Conservation (phyloP, 1,284 basidiomycete genomes). For the Sanghuangporus weigelae region DNA sequence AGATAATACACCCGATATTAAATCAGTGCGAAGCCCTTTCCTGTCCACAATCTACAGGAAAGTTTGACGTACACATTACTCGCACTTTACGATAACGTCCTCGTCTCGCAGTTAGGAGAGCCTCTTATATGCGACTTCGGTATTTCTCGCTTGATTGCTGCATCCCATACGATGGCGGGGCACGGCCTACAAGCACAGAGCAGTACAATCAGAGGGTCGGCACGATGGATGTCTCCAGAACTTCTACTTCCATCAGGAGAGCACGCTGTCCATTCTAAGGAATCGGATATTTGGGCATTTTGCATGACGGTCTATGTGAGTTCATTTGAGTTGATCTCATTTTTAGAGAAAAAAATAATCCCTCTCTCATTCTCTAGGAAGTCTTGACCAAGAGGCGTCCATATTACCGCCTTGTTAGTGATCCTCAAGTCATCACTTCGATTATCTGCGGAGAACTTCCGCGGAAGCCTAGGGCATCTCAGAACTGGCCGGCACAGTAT, state of each 20-base stretch:
- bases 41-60: not conserved
- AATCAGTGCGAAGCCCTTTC: conserved; percentile 7
- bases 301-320: conserved; percentile 10
- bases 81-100: conserved; percentile 12
- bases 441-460: conserved; percentile 1
- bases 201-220: not conserved
- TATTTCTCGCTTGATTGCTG: conserved; percentile 6
- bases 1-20: conserved; percentile 17
- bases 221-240: conserved; percentile 2
- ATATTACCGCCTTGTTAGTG: not conserved
- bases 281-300: conserved; percentile 14
- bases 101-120: conserved; percentile 1
- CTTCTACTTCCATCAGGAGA: not conserved
- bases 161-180: not conserved
- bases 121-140: conserved; percentile 14
- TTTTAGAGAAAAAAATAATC: conserved; percentile 26
- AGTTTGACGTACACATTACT: not conserved
- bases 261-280: not conserved
- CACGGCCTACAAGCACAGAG: not conserved
- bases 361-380: conserved; percentile 4
- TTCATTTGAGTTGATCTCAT: conserved; percentile 33
- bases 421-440: not conserved
- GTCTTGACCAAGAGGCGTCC: not conserved
- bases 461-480: not conserved
- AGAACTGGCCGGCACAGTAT: not conserved